These are phyloP conservation scores for Chaetomiaceae sp. DNA, from an alignment of 2,329 filamentous ascomycete genomes.

Conservation along the genomic window DNA sequence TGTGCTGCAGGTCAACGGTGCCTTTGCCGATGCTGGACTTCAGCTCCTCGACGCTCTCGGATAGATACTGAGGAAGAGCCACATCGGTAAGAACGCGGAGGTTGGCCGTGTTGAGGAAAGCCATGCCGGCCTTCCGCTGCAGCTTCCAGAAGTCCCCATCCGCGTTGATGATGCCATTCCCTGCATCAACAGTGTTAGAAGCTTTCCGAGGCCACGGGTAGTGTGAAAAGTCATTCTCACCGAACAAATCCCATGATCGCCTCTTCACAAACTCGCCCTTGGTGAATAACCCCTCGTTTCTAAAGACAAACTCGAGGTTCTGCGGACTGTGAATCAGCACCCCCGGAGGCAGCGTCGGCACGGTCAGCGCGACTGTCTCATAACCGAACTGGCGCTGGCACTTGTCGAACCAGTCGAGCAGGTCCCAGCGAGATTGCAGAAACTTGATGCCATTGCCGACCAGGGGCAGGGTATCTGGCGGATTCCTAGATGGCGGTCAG, in stretches of 20 bases:
- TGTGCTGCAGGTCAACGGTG: slow-evolving; percentile 52
- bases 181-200: slow-evolving; percentile 27
- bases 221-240: slow-evolving; percentile 26
- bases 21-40: slow-evolving; percentile 27
- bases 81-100: slow-evolving; percentile 53
- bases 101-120: slow-evolving; percentile 56
- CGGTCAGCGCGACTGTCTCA: slow-evolving; percentile 59
- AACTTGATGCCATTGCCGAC: slow-evolving; percentile 60
- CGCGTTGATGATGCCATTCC: slow-evolving; percentile 62
- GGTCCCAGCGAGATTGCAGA: slow-evolving; percentile 53
- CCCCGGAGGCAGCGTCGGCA: slow-evolving; percentile 58
- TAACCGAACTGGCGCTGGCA: slow-evolving; percentile 54
- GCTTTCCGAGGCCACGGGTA: background rate
- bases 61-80: slow-evolving; percentile 52
- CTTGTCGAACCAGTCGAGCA: slow-evolving; percentile 59
- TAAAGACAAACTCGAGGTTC: slow-evolving; percentile 60
- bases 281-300: slow-evolving; percentile 54
- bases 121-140: slow-evolving; percentile 57
- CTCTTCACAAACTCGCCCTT: slow-evolving; percentile 60
- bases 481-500: slow-evolving; percentile 35
- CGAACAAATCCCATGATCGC: slow-evolving; percentile 60
- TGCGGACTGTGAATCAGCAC: slow-evolving; percentile 59
- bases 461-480: slow-evolving; percentile 50
- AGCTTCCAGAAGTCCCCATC: slow-evolving; percentile 60
- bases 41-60: slow-evolving; percentile 39